phyloP scores from a whole-genome alignment of 1,139 yeast genomes.

The Chernovozyma sophiae-reginae region DNA sequence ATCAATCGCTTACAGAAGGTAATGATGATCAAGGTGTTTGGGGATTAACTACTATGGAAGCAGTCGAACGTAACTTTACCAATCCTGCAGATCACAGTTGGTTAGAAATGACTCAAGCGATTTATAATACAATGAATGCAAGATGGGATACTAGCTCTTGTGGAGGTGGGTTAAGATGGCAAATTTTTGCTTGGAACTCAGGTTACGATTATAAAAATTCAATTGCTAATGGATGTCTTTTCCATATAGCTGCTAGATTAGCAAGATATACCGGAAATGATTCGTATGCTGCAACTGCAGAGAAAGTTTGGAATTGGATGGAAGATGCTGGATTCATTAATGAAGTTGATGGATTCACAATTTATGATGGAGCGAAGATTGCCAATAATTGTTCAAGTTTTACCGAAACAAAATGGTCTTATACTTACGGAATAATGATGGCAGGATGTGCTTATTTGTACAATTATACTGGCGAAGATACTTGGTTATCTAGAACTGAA shows the following conservation, averaged over 20 bases:
- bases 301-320: slow-evolving; percentile 70
- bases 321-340: slow-evolving; percentile 41
- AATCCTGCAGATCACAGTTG: slow-evolving; percentile 49
- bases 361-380: slow-evolving; percentile 72
- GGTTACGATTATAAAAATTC: slow-evolving; percentile 81
- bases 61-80: slow-evolving; percentile 59
- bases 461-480: slow-evolving; percentile 51
- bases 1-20: slow-evolving; percentile 62
- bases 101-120: slow-evolving; percentile 70
- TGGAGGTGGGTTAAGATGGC: slow-evolving; percentile 84
- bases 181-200: slow-evolving; percentile 68
- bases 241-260: slow-evolving; percentile 73
- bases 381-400: slow-evolving; percentile 55
- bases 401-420: slow-evolving; percentile 63
- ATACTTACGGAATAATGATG: slow-evolving; percentile 71
- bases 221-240: slow-evolving; percentile 73
- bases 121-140: slow-evolving; percentile 67
- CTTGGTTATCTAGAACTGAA: slow-evolving; percentile 55
- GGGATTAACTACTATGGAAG: slow-evolving; percentile 60
- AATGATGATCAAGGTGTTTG: slow-evolving; percentile 73
- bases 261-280: slow-evolving; percentile 66
- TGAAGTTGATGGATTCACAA: slow-evolving; percentile 35
- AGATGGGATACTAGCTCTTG: slow-evolving; percentile 70
- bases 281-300: slow-evolving; percentile 62
- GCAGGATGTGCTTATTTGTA: slow-evolving; percentile 73